Evolutionary conservation across 2,329 filamentous ascomycete species (phyloP).

Genomic region (Colletotrichum cuscutae): DNA sequence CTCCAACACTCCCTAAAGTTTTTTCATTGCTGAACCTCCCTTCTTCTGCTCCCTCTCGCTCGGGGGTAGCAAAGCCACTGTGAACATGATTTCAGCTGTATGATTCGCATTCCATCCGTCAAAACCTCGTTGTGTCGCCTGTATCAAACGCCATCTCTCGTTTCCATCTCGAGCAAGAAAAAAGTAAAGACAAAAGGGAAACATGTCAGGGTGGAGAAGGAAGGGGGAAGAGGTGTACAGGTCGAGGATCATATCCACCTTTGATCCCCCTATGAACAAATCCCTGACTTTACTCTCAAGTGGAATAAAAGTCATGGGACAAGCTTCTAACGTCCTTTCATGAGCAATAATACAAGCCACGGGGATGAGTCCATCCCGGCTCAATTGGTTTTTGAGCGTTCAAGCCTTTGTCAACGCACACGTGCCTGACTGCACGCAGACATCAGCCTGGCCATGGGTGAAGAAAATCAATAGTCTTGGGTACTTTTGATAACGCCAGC

Average conservation of each 20-base stretch:
- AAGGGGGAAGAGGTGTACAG: conserved; percentile 11
- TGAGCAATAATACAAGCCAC: conserved; percentile 17
- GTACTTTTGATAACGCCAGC: conserved; percentile 22
- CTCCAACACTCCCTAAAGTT: conserved; percentile 28
- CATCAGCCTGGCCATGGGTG: not conserved
- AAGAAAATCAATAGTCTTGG: conserved; percentile 10
- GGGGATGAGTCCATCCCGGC: not conserved
- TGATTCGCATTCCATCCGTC: conserved; percentile 27
- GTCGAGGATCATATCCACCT: not conserved
- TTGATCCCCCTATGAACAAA: not conserved
- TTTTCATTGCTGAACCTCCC: conserved; percentile 30
- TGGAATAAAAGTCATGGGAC: not conserved
- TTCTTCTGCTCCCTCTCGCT: conserved; percentile 5
- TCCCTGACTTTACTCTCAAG: not conserved
- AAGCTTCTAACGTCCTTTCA: not conserved
- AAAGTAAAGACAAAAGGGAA: not conserved
- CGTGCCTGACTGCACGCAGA: conserved; percentile 29
- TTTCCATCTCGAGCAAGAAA: conserved; percentile 29
- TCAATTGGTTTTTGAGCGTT: not conserved
- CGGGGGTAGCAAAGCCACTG: conserved; percentile 4
- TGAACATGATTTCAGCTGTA: conserved; percentile 14
- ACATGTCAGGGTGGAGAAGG: not conserved
- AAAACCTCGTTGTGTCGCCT: conserved; percentile 29
- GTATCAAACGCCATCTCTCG: conserved; percentile 31
- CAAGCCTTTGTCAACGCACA: conserved; percentile 14